Evolutionary conservation across 228 moss, liverwort and hornwort species (phyloP).

Genomic region (Sphagnum magellanicum): DNA sequence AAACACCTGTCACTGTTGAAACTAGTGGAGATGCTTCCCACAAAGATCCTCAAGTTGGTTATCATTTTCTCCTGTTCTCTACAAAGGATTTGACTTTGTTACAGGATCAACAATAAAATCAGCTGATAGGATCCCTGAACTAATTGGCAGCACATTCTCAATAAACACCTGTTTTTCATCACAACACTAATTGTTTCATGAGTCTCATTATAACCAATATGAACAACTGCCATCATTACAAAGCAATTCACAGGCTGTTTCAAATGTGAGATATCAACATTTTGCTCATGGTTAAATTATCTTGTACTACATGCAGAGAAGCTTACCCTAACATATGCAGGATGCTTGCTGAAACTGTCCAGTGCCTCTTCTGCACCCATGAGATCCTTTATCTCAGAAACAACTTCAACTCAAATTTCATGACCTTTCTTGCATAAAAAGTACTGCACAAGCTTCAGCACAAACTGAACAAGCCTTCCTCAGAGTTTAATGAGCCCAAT

Average conservation of each 20-base stretch:
- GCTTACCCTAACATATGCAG: slow-evolving; percentile 42
- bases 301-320: not conserved
- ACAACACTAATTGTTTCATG: slow-evolving; percentile 13
- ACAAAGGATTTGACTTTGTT: slow-evolving; percentile 45
- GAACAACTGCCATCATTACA: not conserved
- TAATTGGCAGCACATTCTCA: slow-evolving; percentile 53
- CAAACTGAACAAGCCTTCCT: not conserved
- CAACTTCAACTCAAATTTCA: not conserved
- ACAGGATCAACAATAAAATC: slow-evolving; percentile 72
- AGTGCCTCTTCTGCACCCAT: slow-evolving; percentile 52
- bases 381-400: too few relatives aligned
- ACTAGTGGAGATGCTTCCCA: too few relatives aligned
- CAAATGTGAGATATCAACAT: not conserved
- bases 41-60: too few relatives aligned
- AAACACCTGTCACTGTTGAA: too few relatives aligned
- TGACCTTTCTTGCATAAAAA: too few relatives aligned
- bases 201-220: slow-evolving; percentile 23
- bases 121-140: slow-evolving; percentile 48
- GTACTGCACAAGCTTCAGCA: not conserved
- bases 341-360: slow-evolving; percentile 57
- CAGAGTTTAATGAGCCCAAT: not conserved
- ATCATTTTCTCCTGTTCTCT: not conserved
- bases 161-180: slow-evolving; percentile 29
- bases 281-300: not conserved
- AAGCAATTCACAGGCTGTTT: too few relatives aligned